Percentiles rank a stretch among this genome's conserved stretches.
Conservation (phyloP, 1,284 basidiomycete species). For the Neolentinus lepideus region DNA sequence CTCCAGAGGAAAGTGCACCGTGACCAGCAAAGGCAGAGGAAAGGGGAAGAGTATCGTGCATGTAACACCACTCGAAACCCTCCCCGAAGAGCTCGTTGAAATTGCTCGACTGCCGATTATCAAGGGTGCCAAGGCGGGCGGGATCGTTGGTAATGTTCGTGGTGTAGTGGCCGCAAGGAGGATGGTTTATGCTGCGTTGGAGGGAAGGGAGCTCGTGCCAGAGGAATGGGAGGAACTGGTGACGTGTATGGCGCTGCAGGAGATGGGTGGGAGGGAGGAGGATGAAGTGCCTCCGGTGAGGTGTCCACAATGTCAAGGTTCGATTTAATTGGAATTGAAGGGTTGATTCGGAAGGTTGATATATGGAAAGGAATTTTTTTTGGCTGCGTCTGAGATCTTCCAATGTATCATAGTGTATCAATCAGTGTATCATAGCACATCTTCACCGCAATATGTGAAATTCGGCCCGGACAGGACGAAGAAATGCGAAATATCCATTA, state of each 20-base stretch:
- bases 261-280: not conserved
- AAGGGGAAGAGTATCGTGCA: not conserved
- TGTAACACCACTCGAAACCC: not conserved
- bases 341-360: not conserved
- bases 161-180: not conserved
- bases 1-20: not conserved
- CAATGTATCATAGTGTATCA: no score
- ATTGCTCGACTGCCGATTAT: not conserved
- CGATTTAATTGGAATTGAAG: not conserved
- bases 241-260: not conserved
- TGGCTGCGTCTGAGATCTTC: not conserved
- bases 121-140: not conserved
- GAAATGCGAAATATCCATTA: no score
- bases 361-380: not conserved
- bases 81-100: not conserved
- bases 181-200: not conserved
- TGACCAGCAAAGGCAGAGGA: not conserved
- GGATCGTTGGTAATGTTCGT: not conserved
- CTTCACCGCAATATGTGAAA: no score
- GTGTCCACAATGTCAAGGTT: constrained; percentile 1
- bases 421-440: no score
- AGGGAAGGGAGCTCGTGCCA: not conserved
- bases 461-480: no score
- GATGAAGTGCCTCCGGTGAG: not conserved
- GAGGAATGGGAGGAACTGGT: not conserved